These are phyloP conservation scores for Candida glaebosa DNA, from an alignment of 805 yeast genomes.

Conservation along the genomic window DNA sequence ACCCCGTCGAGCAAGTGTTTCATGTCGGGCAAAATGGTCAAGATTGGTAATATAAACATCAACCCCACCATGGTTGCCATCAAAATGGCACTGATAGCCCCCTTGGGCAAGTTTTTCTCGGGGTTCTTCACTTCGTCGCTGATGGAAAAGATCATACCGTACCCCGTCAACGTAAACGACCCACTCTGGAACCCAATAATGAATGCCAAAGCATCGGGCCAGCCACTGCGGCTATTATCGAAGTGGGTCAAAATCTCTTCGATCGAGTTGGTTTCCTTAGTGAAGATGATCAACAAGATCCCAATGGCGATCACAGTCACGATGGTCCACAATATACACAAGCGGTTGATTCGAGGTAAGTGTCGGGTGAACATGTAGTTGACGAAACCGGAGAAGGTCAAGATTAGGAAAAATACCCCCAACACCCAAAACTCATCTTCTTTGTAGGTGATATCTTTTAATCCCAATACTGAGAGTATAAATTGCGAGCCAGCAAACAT, in stretches of 20 bases:
- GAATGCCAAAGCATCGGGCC: conserved; percentile 70
- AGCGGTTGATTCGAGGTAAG: conserved; percentile 60
- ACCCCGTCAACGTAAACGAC: conserved; percentile 76
- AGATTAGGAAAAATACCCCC: conserved; percentile 52
- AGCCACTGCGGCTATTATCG: conserved; percentile 72
- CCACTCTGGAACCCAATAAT: conserved; percentile 76
- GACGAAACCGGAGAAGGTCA: conserved; percentile 57
- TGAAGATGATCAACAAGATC: conserved; percentile 55
- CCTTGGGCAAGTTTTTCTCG: conserved; percentile 70
- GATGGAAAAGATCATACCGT: conserved; percentile 76
- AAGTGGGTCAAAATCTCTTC: conserved; percentile 60
- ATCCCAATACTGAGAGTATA: conserved; percentile 61
- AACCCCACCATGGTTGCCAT: conserved; percentile 68
- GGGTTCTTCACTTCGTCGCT: conserved; percentile 80
- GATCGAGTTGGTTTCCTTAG: conserved; percentile 54
- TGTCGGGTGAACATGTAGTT: conserved; percentile 58
- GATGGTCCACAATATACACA: conserved; percentile 74
- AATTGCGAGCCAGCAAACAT: conserved; percentile 77
- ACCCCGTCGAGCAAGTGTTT: conserved; percentile 50
- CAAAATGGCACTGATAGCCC: conserved; percentile 62
- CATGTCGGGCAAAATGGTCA: conserved; percentile 69
- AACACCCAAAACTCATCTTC: conserved; percentile 56
- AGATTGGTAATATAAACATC: conserved; percentile 66
- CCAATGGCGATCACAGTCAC: conserved; percentile 69
- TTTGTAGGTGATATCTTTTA: conserved; percentile 55